Percentiles rank a stretch among this genome's conserved stretches.
Conservation (phyloP, 306 rosid species). For the Vigna mungo region DNA sequence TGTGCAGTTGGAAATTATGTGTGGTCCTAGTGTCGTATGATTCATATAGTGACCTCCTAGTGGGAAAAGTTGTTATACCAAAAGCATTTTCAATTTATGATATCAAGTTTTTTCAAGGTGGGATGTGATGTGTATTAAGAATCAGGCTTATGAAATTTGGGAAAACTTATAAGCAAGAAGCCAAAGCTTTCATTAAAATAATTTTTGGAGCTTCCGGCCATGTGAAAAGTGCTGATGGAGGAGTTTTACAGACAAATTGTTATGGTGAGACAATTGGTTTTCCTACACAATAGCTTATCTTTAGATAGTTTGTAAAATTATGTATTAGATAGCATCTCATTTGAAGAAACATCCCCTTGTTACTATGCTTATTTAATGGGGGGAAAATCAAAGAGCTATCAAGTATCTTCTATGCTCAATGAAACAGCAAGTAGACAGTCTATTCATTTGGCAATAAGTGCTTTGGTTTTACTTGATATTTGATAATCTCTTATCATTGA, state of each 20-base stretch:
- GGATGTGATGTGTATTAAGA: not conserved
- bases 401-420: not conserved
- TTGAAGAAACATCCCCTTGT: not conserved
- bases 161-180: not conserved
- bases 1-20: not conserved
- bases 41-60: not conserved
- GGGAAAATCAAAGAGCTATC: not conserved
- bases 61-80: not conserved
- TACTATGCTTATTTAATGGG: constrained; percentile 6
- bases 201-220: constrained; percentile 15
- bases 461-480: not conserved
- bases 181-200: not conserved
- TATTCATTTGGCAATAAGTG: constrained; percentile 9
- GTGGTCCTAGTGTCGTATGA: not conserved
- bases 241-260: not conserved
- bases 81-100: constrained; percentile 14
- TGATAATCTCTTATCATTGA: constrained; percentile 7
- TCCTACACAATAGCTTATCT: not conserved
- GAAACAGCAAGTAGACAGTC: constrained; percentile 10
- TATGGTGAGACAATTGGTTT: not conserved
- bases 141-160: constrained; percentile 10
- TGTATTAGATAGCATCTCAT: not conserved
- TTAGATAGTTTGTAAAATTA: not conserved
- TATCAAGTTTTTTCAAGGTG: constrained; percentile 4
- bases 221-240: not conserved